Evolutionary conservation across 352 stramenopile species (phyloP).

Genomic region (Phytophthora pinifolia): DNA sequence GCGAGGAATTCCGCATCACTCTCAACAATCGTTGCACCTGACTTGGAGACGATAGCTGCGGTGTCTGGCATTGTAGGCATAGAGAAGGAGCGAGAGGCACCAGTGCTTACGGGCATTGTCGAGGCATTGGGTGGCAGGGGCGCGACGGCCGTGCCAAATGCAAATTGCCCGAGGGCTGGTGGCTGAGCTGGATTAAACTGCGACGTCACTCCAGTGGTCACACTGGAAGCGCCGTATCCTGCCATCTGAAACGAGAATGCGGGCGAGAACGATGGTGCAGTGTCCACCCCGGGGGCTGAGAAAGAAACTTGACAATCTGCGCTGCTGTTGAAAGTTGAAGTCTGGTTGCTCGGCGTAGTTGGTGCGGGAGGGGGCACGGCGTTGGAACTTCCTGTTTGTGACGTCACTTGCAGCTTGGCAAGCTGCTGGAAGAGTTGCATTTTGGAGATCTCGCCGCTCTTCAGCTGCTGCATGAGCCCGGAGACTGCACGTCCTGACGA

Average conservation of each 20-base stretch:
- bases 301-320: conserved; percentile 7
- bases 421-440: conserved; percentile 87
- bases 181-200: conserved; percentile 5
- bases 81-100: conserved; percentile 8
- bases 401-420: conserved; percentile 55
- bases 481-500: conserved; percentile 49
- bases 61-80: conserved; percentile 16
- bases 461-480: conserved; percentile 81
- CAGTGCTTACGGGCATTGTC: neutral
- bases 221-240: conserved; percentile 2
- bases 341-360: neutral
- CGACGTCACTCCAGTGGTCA: neutral
- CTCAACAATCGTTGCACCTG: conserved; percentile 30
- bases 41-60: conserved; percentile 11
- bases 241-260: conserved; percentile 18
- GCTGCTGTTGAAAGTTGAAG: conserved; percentile 1
- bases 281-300: neutral
- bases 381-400: neutral
- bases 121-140: conserved; percentile 10
- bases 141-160: conserved; percentile 21
- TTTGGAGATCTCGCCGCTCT: conserved; percentile 83
- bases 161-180: conserved; percentile 16
- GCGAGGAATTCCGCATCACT: conserved; percentile 53
- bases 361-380: conserved; percentile 5
- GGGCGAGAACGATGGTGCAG: neutral